Evolutionary conservation across 2,329 filamentous ascomycete species (phyloP), one percentile per base, ranked within the genome.

Genomic region (Capronia coronata): DNA sequence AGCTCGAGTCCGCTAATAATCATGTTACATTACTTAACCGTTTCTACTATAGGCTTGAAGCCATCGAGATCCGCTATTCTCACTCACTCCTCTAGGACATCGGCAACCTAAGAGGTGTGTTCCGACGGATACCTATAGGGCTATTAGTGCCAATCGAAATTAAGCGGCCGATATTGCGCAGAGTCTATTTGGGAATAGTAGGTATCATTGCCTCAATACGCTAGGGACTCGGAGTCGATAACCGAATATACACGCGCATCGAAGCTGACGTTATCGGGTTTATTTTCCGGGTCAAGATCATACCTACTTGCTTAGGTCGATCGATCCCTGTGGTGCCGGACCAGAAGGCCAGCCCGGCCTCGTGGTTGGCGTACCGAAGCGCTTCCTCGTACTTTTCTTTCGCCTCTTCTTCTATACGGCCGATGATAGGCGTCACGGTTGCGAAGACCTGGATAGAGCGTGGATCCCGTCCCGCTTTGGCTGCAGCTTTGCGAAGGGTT

Each of bases 1-100:
- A n/a, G n/a, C n/a, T n/a, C n/a, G n/a, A n/a, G n/a, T n/a, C n/a
- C n/a, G n/a, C n/a, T n/a, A n/a, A n/a, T n/a, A n/a, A n/a, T n/a
- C n/a, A n/a, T n/a, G n/a, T n/a, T n/a, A n/a, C n/a, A n/a, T n/a
- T n/a, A n/a, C n/a, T n/a, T n/a, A n/a, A n/a, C n/a, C n/a, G n/a
- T n/a, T n/a, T n/a, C n/a, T n/a, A n/a, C n/a, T n/a, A n/a, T n/a
- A n/a, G n/a, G n/a, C n/a, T 87, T 87, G 66, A 87, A 88, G 0
- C 83, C 83, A 62, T 87, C 83, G 1, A 87, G 76, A 57, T 85
- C 83, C 0, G 80, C 82, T 61, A 85, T 82, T 3, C 70, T 61
- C 0, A 86, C 71, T 83, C 83, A 87, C 0, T 70, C 66, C 65
- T 87, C 80, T 45, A 87, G 71, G 32, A 75, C 73, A 60, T 87